These are phyloP conservation scores for Canavalia ensiformis DNA, from an alignment of 306 rosid genomes.

Conservation along the genomic window DNA sequence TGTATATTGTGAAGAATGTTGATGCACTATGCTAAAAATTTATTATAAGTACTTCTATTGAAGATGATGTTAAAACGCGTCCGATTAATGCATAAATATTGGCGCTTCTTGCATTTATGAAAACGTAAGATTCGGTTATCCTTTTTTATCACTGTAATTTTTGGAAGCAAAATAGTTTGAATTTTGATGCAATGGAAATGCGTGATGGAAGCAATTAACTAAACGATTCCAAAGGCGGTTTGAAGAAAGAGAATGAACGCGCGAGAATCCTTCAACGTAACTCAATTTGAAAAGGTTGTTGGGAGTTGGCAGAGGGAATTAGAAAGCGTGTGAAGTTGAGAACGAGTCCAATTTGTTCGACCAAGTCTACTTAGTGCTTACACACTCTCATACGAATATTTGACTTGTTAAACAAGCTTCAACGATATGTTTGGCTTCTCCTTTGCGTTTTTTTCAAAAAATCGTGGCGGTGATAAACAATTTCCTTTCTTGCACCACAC, in stretches of 20 bases:
- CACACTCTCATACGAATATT: not conserved
- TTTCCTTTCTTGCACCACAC: not conserved
- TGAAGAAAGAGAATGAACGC: too few relatives aligned
- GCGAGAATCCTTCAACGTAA: too few relatives aligned
- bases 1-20: not conserved
- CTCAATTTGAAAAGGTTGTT: not conserved
- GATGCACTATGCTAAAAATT: not conserved
- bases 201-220: not conserved
- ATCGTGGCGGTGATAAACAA: not conserved
- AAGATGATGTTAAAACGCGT: too few relatives aligned
- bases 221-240: too few relatives aligned
- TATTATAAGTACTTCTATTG: too few relatives aligned
- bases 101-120: too few relatives aligned
- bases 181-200: not conserved
- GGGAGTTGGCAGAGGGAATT: too few relatives aligned
- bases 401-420: not conserved
- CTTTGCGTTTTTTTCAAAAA: not conserved
- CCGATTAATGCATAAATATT: too few relatives aligned
- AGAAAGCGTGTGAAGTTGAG: not conserved
- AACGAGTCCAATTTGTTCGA: too few relatives aligned
- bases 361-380: too few relatives aligned
- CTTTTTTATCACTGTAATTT: not conserved
- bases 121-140: too few relatives aligned
- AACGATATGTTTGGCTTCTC: not conserved
- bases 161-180: not conserved